Evolutionary conservation across 495 filamentous ascomycete genomes (phyloP).

Genomic region (Penicillium antarcticum): DNA sequence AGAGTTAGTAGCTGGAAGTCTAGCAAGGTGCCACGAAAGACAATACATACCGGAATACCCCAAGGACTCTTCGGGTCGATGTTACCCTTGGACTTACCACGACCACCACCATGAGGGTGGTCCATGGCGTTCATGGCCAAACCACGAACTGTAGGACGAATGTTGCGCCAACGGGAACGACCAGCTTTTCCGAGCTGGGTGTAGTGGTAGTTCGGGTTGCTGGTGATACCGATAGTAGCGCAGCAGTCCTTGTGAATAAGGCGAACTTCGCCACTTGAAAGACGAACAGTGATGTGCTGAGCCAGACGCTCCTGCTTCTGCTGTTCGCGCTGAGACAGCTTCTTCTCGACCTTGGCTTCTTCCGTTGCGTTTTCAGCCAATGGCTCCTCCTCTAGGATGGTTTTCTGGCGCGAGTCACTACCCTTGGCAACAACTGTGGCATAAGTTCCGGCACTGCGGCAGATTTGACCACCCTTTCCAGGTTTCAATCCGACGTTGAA

Average conservation of each 20-base stretch:
- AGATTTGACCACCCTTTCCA: constrained; percentile 78
- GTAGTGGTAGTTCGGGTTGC: constrained; percentile 88
- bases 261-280: constrained; percentile 90
- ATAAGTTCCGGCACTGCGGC: constrained; percentile 88
- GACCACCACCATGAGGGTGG: constrained; percentile 97
- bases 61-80: constrained; percentile 89
- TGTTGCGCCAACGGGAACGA: constrained; percentile 85
- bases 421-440: constrained; percentile 85
- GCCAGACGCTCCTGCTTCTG: constrained; percentile 53
- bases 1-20: constrained; percentile 12
- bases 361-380: constrained; percentile 14
- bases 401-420: constrained; percentile 51
- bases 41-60: constrained; percentile 80
- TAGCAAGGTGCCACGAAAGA: not conserved
- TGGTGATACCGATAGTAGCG: constrained; percentile 88
- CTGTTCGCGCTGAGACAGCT: constrained; percentile 34
- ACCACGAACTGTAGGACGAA: constrained; percentile 91
- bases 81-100: constrained; percentile 99
- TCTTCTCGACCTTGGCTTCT: constrained; percentile 16
- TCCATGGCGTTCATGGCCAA: constrained; percentile 96
- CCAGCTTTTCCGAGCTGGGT: constrained; percentile 92
- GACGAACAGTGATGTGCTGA: constrained; percentile 70
- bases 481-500: constrained; percentile 80
- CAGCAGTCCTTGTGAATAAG: constrained; percentile 87
- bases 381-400: constrained; percentile 18